Base-by-base conservation (phyloP, 306 rosid genomes). In the Vigna mungo region DNA sequence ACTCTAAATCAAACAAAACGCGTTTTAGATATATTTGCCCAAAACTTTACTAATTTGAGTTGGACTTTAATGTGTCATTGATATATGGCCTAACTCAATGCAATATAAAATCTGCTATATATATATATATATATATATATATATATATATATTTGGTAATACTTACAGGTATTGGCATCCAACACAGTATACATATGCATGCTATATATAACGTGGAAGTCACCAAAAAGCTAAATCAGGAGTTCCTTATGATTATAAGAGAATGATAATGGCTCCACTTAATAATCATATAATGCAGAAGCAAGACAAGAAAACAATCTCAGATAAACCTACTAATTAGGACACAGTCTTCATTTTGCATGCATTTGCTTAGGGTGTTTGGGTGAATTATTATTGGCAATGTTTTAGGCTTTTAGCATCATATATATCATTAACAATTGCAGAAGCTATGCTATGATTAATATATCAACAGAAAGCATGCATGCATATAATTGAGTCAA, bases 201-300 rank as follows among this genome's bases (percentile, higher is more conserved):
- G 68, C 37, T n/a, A n/a, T n/a, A n/a, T 32, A 53, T 43, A 48
- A 56, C 76, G 82, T 84, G 81, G 82, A 75, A 71, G 72, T 76
- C 76, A 84, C 84, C 76, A 53, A 55, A 18, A 62, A 44, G 27
- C 64, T 23, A 13, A 71, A 41, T 23, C 55, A 17, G 82, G 65
- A 14, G 17, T 32, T 58, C 44, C 68, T 53, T 30, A 78, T 78
- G 86, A 78, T 82, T 21, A 20, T 78, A 77, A 52, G 56, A 55
- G 27, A 71, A 77, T 72, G 67, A 83, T 67, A 59, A 83, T 64
- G 39, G n/a, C n/a, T n/a, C n/a, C n/a, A n/a, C n/a, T n/a, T n/a
- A n/a, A n/a, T n/a, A n/a, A n/a, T n/a, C n/a, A n/a, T n/a, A n/a
- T n/a, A n/a, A n/a, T n/a, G n/a, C n/a, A n/a, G n/a, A n/a, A n/a